Percentiles rank a stretch among this genome's conserved stretches.
Conservation (phyloP, 208 protist genomes). For the Crithidia bombi region DNA sequence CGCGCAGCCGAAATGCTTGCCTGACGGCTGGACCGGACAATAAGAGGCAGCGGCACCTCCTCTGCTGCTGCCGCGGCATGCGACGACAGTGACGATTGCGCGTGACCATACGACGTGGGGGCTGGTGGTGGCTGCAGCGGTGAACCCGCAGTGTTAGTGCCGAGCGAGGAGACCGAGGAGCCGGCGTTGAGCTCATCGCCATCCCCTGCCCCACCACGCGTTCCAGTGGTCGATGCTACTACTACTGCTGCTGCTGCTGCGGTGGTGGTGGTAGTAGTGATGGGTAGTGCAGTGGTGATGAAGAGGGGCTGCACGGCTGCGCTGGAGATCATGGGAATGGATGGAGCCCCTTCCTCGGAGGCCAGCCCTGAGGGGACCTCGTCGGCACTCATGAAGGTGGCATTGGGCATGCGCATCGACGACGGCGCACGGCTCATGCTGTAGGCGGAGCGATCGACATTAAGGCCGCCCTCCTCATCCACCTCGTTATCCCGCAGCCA, state of each 20-base stretch:
- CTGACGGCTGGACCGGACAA: conserved; percentile 10
- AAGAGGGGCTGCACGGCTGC: background rate
- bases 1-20: conserved; percentile 10
- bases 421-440: conserved; percentile 8
- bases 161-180: conserved; percentile 1
- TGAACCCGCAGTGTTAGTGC: background rate
- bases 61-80: background rate
- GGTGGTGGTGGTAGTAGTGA: background rate
- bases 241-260: background rate
- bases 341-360: background rate
- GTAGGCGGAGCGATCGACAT: background rate
- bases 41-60: background rate
- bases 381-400: background rate
- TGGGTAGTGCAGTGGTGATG: background rate
- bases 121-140: background rate
- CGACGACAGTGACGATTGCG: background rate
- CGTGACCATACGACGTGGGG: background rate
- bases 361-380: conserved; percentile 2
- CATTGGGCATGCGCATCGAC: conserved; percentile 5
- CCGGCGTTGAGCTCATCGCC: background rate
- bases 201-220: background rate
- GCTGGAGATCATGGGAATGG: background rate
- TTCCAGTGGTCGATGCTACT: background rate
- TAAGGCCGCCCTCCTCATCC: background rate
- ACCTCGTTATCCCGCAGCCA: background rate